These are phyloP conservation scores for Hymenoscyphus fraxineus DNA, from an alignment of 2,329 filamentous ascomycete genomes.

Conservation along the genomic window DNA sequence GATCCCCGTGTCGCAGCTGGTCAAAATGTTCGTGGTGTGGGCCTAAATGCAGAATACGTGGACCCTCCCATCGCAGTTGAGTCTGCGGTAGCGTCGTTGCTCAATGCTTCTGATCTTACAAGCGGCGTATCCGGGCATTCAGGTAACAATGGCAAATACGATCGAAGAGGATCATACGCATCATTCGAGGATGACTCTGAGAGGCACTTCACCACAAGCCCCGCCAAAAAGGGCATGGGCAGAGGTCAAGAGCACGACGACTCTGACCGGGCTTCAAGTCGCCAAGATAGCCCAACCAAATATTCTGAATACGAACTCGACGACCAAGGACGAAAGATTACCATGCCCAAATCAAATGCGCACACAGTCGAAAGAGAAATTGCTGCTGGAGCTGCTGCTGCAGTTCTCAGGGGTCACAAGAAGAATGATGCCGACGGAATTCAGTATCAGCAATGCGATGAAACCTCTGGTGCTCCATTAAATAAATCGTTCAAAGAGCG, in stretches of 20 bases:
- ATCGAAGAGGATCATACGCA: slow-evolving; percentile 32
- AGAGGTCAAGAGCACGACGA: slow-evolving; percentile 20
- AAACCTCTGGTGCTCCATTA: slow-evolving; percentile 47
- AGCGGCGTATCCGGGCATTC: slow-evolving; percentile 47
- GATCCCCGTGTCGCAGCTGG: slow-evolving; percentile 57
- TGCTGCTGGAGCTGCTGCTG: slow-evolving; percentile 30
- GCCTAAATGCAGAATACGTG: slow-evolving; percentile 72
- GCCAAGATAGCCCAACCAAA: slow-evolving; percentile 28
- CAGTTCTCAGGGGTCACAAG: slow-evolving; percentile 28
- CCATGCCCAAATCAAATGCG: slow-evolving; percentile 30
- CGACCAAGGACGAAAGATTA: slow-evolving; percentile 34
- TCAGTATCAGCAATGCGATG: slow-evolving; percentile 27
- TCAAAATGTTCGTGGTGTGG: slow-evolving; percentile 67
- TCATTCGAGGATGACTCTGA: slow-evolving; percentile 36
- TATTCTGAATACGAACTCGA: slow-evolving; percentile 35
- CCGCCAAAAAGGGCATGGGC: slow-evolving; percentile 36
- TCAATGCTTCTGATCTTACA: slow-evolving; percentile 74
- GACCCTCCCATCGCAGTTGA: slow-evolving; percentile 72
- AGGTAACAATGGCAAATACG: slow-evolving; percentile 38
- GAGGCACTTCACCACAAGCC: slow-evolving; percentile 39
- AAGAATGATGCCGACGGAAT: slow-evolving; percentile 28
- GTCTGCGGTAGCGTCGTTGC: slow-evolving; percentile 83
- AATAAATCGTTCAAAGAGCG: slow-evolving; percentile 66
- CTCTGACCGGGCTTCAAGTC: slow-evolving; percentile 24
- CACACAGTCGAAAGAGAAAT: slow-evolving; percentile 30